These are phyloP conservation scores for Populus ilicifolia DNA, from an alignment of 345 rosid species.

Conservation along the genomic window DNA sequence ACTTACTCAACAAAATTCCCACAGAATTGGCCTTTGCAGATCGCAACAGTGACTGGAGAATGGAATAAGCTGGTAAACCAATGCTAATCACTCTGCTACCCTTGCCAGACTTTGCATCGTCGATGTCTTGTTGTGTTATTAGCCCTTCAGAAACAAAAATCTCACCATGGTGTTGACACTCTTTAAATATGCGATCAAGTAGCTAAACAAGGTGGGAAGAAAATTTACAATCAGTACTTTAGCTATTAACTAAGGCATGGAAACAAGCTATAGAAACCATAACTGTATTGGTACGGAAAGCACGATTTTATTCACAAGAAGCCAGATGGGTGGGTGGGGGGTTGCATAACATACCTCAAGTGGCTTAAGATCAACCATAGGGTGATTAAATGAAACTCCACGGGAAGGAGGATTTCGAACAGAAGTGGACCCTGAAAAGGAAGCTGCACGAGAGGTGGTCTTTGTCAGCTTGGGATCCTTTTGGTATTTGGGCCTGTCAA, in stretches of 20 bases:
- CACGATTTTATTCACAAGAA: background rate
- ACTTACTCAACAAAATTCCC: constrained; percentile 71
- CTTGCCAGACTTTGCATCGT: constrained; percentile 60
- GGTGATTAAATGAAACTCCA: constrained; percentile 43
- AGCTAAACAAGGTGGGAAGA: constrained; percentile 41
- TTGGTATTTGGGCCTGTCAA: constrained; percentile 56
- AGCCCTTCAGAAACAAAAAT: constrained; percentile 62
- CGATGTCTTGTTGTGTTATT: constrained; percentile 70
- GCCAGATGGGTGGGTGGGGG: background rate
- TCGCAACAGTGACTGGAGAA: constrained; percentile 57
- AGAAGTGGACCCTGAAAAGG: constrained; percentile 48
- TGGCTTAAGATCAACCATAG: constrained; percentile 67
- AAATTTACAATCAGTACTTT: constrained; percentile 17
- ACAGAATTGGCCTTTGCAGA: constrained; percentile 56
- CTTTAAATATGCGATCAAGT: constrained; percentile 54
- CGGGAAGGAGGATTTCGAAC: constrained; percentile 47
- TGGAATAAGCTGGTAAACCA: constrained; percentile 89
- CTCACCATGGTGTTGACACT: constrained; percentile 59
- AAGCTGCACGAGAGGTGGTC: constrained; percentile 33
- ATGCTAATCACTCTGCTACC: constrained; percentile 63
- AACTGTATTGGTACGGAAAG: background rate
- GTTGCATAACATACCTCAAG: constrained; percentile 47
- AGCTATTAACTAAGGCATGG: background rate
- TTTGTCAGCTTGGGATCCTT: constrained; percentile 27
- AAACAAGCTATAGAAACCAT: background rate